phyloP scores from a whole-genome alignment of 768 basidiomycete genomes.

The Mycena capillaripes region DNA sequence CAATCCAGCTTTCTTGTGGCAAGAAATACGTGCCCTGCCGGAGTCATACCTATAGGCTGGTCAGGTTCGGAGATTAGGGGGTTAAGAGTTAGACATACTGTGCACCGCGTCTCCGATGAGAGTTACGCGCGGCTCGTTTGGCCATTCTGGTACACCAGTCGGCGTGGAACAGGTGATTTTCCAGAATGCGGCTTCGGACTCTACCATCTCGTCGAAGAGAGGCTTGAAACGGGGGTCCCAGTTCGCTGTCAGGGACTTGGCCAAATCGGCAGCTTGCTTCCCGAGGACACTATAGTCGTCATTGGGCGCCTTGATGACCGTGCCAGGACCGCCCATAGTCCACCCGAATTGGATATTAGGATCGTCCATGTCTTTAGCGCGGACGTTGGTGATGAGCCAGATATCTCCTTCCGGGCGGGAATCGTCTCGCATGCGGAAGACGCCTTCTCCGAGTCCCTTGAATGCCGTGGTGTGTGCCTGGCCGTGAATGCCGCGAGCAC shows the following conservation, averaged over 20 bases:
- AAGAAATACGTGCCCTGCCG: background rate
- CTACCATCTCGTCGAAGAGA: background rate
- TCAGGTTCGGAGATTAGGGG: too few relatives aligned
- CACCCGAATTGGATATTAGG: background rate
- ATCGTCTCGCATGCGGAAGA: background rate
- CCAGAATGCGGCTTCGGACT: background rate
- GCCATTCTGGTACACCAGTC: background rate
- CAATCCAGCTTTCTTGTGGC: too few relatives aligned
- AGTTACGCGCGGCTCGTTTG: background rate
- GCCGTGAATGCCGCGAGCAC: background rate
- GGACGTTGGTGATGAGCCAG: constrained; percentile 3
- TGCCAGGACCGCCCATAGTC: background rate
- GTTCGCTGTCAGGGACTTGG: background rate
- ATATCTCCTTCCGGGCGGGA: background rate
- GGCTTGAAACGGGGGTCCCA: background rate
- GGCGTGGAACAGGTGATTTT: constrained; percentile 4
- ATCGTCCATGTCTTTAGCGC: background rate
- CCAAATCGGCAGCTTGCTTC: background rate
- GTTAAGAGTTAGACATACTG: too few relatives aligned
- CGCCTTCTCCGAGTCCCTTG: background rate
- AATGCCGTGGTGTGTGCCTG: background rate
- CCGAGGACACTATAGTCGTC: background rate
- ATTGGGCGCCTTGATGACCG: background rate
- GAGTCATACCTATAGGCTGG: background rate
- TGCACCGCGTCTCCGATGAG: background rate